phyloP scores from a whole-genome alignment of 1,284 basidiomycete species.

The Tilletia indica region DNA sequence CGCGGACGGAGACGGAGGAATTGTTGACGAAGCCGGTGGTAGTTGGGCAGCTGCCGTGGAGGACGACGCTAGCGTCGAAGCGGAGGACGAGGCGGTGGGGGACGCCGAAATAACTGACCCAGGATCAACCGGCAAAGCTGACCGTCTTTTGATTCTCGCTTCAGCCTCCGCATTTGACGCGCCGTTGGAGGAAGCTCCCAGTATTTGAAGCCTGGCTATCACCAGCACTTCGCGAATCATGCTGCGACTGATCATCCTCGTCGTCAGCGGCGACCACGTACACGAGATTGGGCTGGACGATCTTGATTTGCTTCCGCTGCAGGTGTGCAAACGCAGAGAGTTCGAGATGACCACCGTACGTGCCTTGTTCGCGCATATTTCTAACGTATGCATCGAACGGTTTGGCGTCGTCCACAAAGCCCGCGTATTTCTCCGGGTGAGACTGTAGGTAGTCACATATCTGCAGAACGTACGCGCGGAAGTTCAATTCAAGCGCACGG shows the following conservation, averaged over 20 bases:
- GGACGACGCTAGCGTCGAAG: background rate
- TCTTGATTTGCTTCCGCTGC: constrained; percentile 75
- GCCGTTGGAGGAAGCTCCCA: background rate
- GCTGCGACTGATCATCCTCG: constrained; percentile 36
- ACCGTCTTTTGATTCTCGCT: background rate
- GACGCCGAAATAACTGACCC: too few relatives aligned
- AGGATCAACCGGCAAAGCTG: background rate
- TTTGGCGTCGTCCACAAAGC: constrained; percentile 83
- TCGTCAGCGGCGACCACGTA: constrained; percentile 55
- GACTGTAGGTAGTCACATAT: constrained; percentile 73
- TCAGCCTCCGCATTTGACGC: background rate
- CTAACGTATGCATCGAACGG: constrained; percentile 51
- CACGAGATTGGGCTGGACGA: constrained; percentile 74
- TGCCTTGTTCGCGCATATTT: constrained; percentile 62
- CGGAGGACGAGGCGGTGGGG: background rate
- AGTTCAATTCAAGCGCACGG: too few relatives aligned
- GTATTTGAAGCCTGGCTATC: background rate
- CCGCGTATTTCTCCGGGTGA: constrained; percentile 72
- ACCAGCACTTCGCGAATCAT: background rate
- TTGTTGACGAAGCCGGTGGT: background rate
- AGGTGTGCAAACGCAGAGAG: constrained; percentile 83
- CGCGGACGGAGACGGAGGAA: background rate
- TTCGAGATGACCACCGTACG: constrained; percentile 87
- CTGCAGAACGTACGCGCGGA: background rate
- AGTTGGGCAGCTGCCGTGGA: background rate